Base-by-base conservation (phyloP, 2,329 filamentous ascomycete species). In the Nigrograna mackinnonii region DNA sequence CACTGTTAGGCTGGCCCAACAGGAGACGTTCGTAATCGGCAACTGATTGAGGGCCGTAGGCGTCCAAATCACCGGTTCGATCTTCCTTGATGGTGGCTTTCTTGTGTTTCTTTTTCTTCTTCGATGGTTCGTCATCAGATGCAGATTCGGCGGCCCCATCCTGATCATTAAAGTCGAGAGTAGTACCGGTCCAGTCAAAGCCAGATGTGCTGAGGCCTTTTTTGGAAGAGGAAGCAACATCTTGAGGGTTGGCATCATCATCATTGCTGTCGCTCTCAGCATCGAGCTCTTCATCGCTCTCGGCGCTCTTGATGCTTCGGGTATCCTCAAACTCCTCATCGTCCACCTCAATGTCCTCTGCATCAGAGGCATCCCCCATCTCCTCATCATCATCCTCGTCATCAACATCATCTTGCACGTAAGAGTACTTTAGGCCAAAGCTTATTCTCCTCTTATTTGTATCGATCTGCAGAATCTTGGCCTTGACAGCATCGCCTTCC, bases 11-110 rank as follows among this genome's bases (percentile, higher is more conserved):
- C 65, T 95, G 88, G 42, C 91, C 89, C 17, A 99, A 82, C 31
- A 99, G 81, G 18, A 96, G 84, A 55, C 94, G 86, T 72, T 99
- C 95, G 67, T 91, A 99, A 69, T 99, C 95, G 49, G 87, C 89
- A 13, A 89, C 82, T 1, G 89, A 92, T 65, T 95, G 91, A 2
- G 94, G 94, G 0, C 92, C 92, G 55, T 91, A 83, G 35, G 82
- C 84, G 66, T 96, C 91, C 9, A 99, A 82, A 57, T 96, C 89
- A n/a, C 87, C 94, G 4, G 92, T 99, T 51, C 84, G 84, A 64
- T 99, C 95, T 38, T 94, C 79, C 57, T 92, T 85, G 59, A 91
- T 88, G 58, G 87, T 85, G 2, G 84, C 76, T 72, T 87, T 89
- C 65, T 82, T 84, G 50, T 80, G 79, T 75, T 90, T 92, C 66